These are phyloP conservation scores for Trichoderma sp. DNA, from an alignment of 2,329 filamentous ascomycete species.

Conservation along the genomic window DNA sequence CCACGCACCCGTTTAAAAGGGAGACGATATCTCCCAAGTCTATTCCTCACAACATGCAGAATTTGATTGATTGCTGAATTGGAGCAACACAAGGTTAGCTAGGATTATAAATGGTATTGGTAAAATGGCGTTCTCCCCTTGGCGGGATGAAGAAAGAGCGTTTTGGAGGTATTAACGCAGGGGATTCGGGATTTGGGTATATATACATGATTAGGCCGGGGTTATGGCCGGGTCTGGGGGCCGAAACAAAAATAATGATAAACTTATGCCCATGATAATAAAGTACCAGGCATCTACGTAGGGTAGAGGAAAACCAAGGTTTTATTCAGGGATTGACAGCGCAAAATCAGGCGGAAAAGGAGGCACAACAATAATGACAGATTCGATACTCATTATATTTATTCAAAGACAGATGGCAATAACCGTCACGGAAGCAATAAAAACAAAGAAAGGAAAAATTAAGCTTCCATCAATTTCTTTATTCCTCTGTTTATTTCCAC, in stretches of 20 bases:
- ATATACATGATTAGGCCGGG: not conserved
- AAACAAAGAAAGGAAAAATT: not conserved
- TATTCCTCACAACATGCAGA: constrained; percentile 40
- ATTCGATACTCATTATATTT: not conserved
- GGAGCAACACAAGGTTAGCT: not conserved
- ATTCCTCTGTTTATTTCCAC: not conserved
- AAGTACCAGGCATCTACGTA: not conserved
- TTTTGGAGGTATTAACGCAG: not conserved
- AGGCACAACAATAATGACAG: not conserved
- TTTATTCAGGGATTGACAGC: not conserved
- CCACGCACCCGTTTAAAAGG: constrained; percentile 1
- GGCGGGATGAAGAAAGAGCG: not conserved
- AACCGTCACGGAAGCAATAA: not conserved
- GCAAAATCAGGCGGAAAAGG: not conserved
- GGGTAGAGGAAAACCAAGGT: not conserved
- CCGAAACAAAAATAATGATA: not conserved
- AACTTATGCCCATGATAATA: not conserved
- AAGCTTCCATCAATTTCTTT: not conserved
- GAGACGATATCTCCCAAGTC: constrained; percentile 45
- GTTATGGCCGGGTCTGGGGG: not conserved
- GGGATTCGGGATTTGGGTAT: not conserved
- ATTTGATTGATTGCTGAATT: constrained; percentile 33
- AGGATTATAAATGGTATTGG: constrained; percentile 9
- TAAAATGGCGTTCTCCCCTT: not conserved
- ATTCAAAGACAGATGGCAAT: not conserved